These are phyloP conservation scores for Fraxinus sp. DNA, from an alignment of 305 asterid species.

Conservation along the genomic window DNA sequence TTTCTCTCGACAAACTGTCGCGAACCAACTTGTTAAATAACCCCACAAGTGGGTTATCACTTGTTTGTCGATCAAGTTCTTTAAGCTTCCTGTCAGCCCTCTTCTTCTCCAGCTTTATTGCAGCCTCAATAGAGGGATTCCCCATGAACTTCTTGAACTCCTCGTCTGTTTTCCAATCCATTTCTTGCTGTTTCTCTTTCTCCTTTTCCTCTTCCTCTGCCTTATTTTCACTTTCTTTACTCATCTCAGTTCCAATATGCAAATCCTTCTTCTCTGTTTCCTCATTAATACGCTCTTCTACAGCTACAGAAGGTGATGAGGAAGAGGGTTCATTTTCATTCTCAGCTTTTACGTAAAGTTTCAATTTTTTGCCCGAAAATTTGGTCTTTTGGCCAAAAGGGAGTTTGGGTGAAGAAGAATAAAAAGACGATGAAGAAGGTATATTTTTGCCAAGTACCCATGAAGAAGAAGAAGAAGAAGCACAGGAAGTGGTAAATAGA, in stretches of 20 bases:
- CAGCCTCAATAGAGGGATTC: slow-evolving; percentile 92
- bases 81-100: slow-evolving; percentile 77
- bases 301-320: slow-evolving; percentile 42
- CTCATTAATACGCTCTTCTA: slow-evolving; percentile 43
- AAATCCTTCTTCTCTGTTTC: slow-evolving; percentile 30
- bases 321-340: slow-evolving; percentile 45
- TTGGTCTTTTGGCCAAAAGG: slow-evolving; percentile 29
- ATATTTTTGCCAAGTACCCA: slow-evolving; percentile 18
- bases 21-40: slow-evolving; percentile 59
- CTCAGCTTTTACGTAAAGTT: slow-evolving; percentile 51
- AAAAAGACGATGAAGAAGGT: slow-evolving; percentile 7
- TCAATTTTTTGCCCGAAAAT: slow-evolving; percentile 38
- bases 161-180: slow-evolving; percentile 88
- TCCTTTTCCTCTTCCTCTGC: slow-evolving; percentile 36
- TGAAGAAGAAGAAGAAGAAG: slow-evolving; percentile 34
- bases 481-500: slow-evolving; percentile 31
- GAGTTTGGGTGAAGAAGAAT: slow-evolving; percentile 28
- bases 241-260: slow-evolving; percentile 23
- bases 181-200: slow-evolving; percentile 59
- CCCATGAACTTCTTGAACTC: slow-evolving; percentile 95
- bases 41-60: slow-evolving; percentile 56
- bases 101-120: slow-evolving; percentile 89
- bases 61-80: slow-evolving; percentile 65
- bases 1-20: slow-evolving; percentile 63
- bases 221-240: slow-evolving; percentile 23